Percentiles rank a stretch among this genome's conserved stretches.
Evolutionary conservation across 768 basidiomycete species (phyloP).

Genomic region (Lentinus tigrinus): DNA sequence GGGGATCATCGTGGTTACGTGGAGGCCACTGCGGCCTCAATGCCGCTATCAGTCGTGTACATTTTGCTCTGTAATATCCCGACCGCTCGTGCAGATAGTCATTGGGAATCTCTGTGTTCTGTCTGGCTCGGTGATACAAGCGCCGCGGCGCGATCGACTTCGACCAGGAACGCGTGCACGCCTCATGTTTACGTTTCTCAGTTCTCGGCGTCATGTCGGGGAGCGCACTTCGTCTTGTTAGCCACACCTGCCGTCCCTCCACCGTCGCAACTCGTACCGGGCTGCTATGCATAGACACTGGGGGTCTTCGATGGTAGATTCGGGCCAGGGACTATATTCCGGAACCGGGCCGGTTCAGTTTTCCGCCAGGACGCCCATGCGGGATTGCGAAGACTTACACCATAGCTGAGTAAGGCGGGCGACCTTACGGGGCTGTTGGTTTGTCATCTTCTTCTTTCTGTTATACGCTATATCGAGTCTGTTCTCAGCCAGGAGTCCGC

Average conservation of each 20-base stretch:
- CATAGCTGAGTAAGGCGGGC: slow-evolving; percentile 18
- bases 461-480: slow-evolving; percentile 6
- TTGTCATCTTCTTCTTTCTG: slow-evolving; percentile 18
- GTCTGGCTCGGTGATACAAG: neutral
- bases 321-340: neutral
- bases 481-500: slow-evolving; percentile 1
- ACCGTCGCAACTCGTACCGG: neutral
- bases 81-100: no score
- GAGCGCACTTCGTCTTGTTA: neutral
- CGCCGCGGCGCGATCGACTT: neutral
- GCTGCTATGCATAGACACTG: no score
- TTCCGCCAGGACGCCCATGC: neutral
- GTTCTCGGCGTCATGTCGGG: slow-evolving; percentile 7
- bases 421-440: neutral
- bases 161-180: slow-evolving; percentile 5
- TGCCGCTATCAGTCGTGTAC: no score
- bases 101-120: neutral
- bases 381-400: slow-evolving; percentile 15
- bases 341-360: slow-evolving; percentile 16
- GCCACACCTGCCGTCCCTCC: neutral
- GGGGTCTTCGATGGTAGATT: neutral
- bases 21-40: neutral
- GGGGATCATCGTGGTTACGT: neutral
- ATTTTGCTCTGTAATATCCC: no score
- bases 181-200: slow-evolving; percentile 8